A percentile compares a stretch with the other conserved stretches of the same genome.
These are phyloP conservation scores for Phytomonas serpens DNA, from an alignment of 208 protist genomes.

Conservation along the genomic window DNA sequence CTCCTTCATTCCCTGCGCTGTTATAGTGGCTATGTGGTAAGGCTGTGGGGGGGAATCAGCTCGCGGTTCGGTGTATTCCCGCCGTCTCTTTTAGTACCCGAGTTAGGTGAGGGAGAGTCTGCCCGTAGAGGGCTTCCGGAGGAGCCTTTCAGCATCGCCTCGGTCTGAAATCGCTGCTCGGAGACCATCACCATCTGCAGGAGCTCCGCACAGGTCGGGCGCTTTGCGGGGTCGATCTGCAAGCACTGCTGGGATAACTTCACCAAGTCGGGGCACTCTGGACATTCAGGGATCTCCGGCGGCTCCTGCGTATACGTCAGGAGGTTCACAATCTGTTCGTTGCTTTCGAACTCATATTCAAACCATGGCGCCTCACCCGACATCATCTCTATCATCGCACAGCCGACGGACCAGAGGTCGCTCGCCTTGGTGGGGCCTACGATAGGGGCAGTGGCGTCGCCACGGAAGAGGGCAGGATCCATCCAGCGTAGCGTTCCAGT, in stretches of 20 bases:
- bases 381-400: constrained; percentile 89
- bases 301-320: constrained; percentile 71
- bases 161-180: constrained; percentile 26
- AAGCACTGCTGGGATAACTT: constrained; percentile 54
- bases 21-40: background rate
- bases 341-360: constrained; percentile 86
- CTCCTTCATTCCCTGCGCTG: background rate
- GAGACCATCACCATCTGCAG: constrained; percentile 50
- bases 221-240: constrained; percentile 30
- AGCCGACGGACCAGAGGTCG: constrained; percentile 90
- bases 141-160: constrained; percentile 15
- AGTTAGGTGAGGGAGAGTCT: background rate
- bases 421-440: constrained; percentile 64
- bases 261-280: constrained; percentile 62
- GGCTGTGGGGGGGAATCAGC: background rate
- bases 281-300: constrained; percentile 71
- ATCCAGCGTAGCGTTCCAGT: constrained; percentile 86
- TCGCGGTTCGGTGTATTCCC: background rate
- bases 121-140: constrained; percentile 24
- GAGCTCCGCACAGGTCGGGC: constrained; percentile 75
- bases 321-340: constrained; percentile 84
- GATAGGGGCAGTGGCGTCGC: background rate
- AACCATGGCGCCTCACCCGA: constrained; percentile 77
- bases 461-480: constrained; percentile 73
- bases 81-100: background rate